Conservation (phyloP, 176 grass and related monocot genomes). For the Metroxylon sagu region DNA sequence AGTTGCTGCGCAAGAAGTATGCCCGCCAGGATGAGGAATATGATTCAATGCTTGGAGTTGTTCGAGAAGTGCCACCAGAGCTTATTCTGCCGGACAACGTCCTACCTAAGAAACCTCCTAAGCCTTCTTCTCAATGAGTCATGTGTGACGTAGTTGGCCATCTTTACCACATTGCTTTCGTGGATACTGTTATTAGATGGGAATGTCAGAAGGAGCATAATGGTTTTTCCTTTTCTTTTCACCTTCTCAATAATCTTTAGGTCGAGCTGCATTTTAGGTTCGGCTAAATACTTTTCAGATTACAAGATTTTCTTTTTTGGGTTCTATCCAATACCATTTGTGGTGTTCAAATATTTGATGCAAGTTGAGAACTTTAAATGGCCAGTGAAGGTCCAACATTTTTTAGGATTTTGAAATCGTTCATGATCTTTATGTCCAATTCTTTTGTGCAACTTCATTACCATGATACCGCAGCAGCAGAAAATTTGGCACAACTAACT, state of each 20-base stretch:
- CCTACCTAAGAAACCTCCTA: constrained; percentile 45
- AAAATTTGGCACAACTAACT: too few species aligned
- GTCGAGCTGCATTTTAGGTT: constrained; percentile 64
- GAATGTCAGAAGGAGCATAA: constrained; percentile 21
- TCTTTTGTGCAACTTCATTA: too few species aligned
- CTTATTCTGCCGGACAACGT: constrained; percentile 82
- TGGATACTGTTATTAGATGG: constrained; percentile 25
- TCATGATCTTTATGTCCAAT: too few species aligned
- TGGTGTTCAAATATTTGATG: too few species aligned
- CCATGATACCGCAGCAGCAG: too few species aligned
- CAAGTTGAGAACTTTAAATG: too few species aligned
- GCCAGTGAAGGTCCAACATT: too few species aligned
- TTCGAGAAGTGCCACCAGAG: constrained; percentile 63
- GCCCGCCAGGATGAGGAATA: constrained; percentile 75
- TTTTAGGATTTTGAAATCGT: too few species aligned
- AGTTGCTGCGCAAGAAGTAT: constrained; percentile 83
- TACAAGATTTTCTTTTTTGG: neutral
- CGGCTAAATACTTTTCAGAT: constrained; percentile 34
- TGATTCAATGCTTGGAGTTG: constrained; percentile 84
- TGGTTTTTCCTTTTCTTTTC: constrained; percentile 30
- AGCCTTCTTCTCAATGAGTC: constrained; percentile 31
- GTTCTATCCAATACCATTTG: too few species aligned
- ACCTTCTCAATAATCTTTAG: constrained; percentile 61
- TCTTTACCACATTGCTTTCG: constrained; percentile 3
- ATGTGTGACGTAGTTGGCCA: neutral